Conservation (phyloP, 2,329 filamentous ascomycete species). For the Fusarium sp. region DNA sequence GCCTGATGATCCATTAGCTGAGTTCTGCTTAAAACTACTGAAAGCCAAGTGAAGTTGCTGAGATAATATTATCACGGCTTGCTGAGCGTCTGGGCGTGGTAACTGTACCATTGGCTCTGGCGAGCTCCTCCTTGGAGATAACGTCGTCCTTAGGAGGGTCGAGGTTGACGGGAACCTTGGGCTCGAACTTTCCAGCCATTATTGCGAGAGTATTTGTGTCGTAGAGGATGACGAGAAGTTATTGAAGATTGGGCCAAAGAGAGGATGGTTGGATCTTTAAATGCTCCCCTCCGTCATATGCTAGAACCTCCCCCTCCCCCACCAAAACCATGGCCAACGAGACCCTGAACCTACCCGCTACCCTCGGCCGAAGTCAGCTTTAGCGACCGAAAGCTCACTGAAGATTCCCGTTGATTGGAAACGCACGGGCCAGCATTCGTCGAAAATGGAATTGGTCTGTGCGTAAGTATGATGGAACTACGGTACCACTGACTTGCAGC, state of each 20-base stretch:
- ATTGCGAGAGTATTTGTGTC: not conserved
- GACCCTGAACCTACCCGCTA: constrained; percentile 16
- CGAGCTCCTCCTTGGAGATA: constrained; percentile 83
- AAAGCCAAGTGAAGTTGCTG: not conserved
- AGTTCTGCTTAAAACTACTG: not conserved
- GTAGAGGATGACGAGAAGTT: not conserved
- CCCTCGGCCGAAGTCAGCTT: constrained; percentile 21
- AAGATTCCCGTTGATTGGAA: constrained; percentile 25
- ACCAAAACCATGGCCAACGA: constrained; percentile 24
- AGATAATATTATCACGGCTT: not conserved
- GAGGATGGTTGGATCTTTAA: constrained; percentile 11
- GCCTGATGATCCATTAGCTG: constrained; percentile 59
- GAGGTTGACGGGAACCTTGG: constrained; percentile 79
- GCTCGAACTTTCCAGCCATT: constrained; percentile 78
- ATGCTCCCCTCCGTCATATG: constrained; percentile 41
- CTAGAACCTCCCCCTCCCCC: constrained; percentile 17
- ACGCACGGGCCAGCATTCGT: constrained; percentile 37
- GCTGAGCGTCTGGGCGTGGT: not conserved
- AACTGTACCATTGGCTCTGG: constrained; percentile 83
- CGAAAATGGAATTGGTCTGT: constrained; percentile 36
- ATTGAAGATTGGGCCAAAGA: not conserved
- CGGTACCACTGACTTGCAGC: constrained; percentile 14
- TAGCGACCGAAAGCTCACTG: constrained; percentile 9
- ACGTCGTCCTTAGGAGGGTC: constrained; percentile 87
- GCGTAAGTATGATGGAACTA: constrained; percentile 31